Percentiles rank a stretch among this genome's conserved stretches.
Evolutionary conservation across 176 grass and related monocot genomes (phyloP).

Genomic region (Themeda triandra): DNA sequence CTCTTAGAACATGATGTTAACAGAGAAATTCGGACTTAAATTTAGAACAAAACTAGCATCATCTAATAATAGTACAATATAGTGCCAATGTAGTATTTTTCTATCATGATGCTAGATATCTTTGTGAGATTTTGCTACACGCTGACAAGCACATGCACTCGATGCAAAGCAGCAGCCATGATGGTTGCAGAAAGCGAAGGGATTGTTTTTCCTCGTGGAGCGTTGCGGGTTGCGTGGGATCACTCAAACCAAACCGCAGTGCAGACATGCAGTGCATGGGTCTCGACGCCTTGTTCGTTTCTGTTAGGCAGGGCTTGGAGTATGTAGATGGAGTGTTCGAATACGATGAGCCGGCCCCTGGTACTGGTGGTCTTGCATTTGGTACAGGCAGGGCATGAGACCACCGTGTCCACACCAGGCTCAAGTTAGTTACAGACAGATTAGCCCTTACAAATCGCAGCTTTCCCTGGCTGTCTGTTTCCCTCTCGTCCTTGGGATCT

Average conservation of each 20-base stretch:
- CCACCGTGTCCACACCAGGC: not conserved
- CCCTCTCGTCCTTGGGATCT: constrained; percentile 14
- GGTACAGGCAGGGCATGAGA: not conserved
- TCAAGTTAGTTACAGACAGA: not conserved
- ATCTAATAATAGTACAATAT: not conserved
- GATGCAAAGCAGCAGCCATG: not conserved
- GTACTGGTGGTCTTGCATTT: not conserved
- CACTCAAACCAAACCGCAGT: not conserved
- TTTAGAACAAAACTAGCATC: not conserved
- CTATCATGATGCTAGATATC: not conserved
- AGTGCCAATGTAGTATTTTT: too few species aligned
- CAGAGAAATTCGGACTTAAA: not conserved
- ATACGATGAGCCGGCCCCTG: constrained; percentile 1
- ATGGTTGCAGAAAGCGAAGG: constrained; percentile 10
- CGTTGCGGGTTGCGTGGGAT: not conserved
- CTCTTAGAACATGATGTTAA: not conserved
- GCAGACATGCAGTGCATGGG: not conserved
- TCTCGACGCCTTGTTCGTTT: not conserved
- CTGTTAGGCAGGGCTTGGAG: not conserved
- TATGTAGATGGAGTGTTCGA: constrained; percentile 35
- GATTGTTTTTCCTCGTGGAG: constrained; percentile 3
- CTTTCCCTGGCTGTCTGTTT: constrained; percentile 26
- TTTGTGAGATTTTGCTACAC: not conserved
- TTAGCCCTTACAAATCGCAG: constrained; percentile 19
- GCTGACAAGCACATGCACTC: not conserved